These are phyloP conservation scores for Sporothrix protearum DNA, from an alignment of 2,329 filamentous ascomycete genomes.

Conservation along the genomic window DNA sequence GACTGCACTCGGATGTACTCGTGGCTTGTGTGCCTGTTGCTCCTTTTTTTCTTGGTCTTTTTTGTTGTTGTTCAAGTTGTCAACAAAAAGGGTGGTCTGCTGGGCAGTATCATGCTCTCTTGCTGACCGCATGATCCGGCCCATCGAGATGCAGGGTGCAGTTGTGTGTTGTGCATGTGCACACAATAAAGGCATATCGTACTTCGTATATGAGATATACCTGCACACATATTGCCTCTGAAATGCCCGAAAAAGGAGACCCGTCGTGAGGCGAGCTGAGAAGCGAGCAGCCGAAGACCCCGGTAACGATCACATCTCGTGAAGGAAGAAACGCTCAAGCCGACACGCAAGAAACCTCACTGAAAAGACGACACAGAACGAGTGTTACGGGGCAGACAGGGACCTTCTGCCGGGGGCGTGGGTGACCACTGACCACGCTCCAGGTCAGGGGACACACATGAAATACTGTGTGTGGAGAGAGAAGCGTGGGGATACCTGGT, in stretches of 20 bases:
- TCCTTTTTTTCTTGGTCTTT: background rate
- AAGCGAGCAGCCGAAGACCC: conserved; percentile 2
- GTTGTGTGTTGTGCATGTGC: conserved; percentile 9
- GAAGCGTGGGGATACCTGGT: conserved; percentile 13
- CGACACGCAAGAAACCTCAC: background rate
- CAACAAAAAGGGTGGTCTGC: background rate
- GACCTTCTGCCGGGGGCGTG: background rate
- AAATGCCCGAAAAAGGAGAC: conserved; percentile 10
- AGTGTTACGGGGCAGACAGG: conserved; percentile 1
- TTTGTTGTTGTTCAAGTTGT: background rate
- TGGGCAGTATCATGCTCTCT: background rate
- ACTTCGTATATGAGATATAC: background rate
- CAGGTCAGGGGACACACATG: background rate
- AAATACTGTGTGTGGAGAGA: background rate
- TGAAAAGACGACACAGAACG: background rate
- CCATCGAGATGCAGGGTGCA: background rate
- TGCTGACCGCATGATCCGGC: conserved; percentile 2
- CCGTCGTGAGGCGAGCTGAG: conserved; percentile 10
- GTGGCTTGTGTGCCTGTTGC: background rate
- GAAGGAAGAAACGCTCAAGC: background rate
- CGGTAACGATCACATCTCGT: background rate
- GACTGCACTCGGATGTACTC: background rate
- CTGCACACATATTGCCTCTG: background rate
- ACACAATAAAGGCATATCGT: background rate
- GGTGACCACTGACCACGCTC: background rate